Evolutionary conservation across 1,284 basidiomycete species (phyloP), one percentile per base, ranked within the genome.

Genomic region (Ceratobasidium sp.): DNA sequence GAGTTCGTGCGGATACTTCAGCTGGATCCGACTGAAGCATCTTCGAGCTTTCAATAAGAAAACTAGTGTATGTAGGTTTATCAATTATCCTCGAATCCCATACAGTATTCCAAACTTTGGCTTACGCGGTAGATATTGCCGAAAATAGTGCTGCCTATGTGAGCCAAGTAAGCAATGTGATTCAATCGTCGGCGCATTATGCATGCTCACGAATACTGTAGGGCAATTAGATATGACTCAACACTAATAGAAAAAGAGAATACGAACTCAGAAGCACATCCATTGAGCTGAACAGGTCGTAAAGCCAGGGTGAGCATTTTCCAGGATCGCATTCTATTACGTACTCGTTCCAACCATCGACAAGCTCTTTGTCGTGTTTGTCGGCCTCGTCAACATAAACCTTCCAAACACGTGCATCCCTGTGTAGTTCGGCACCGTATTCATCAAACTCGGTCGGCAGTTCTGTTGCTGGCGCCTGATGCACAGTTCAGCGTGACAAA

Each of bases 101-200:
- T 12, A 3, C 34, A 34, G 1, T 20, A 38, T 8, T 13, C 15
- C 6, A 17, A 34, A 54, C 2, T 15, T 25, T 2, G 15, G 25
- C 58, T 13, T 17, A 62, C 58, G 45, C 58, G 20, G 58, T 62
- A 7, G 47, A 62, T 10, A 62, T 62, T 22, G 45, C 58, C 5
- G 53, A 55, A 25, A 55, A 55, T 35, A 55, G 34, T 12, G 53
- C 53, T 8, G 53, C 53, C 53, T 55, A 55, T 40, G 13, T 15
- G 20, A 10, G 13, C 25, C 15, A 27, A 2, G 15, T 3, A 3
- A 31, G 34, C 40, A 20, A n/a, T 20, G 15, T 12, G 20, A 10
- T 29, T 55, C 25, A 6, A 2, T 15, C 22, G 10, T n/a, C 12
- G 20, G 7, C 27, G 5, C 20, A 1, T 1, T 3, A 25, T 1